Evolutionary conservation across 2,329 filamentous ascomycete genomes (phyloP).

Genomic region (Botrytis pseudocinerea): DNA sequence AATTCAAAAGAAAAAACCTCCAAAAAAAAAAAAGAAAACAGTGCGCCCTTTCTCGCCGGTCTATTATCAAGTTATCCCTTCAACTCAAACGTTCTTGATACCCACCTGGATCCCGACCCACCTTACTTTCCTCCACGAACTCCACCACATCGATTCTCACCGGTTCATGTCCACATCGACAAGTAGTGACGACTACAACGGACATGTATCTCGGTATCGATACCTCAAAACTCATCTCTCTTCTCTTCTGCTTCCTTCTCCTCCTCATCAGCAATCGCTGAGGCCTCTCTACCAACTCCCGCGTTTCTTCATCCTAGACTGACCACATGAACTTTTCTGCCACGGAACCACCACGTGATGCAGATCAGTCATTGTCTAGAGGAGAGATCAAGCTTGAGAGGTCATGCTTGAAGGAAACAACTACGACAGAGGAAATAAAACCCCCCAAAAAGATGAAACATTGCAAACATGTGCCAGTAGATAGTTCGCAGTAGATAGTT

Average conservation of each 20-base stretch:
- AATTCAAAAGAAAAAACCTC: background rate
- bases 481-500: background rate
- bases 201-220: conserved; percentile 8
- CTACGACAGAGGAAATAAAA: background rate
- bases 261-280: background rate
- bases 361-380: background rate
- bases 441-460: too few species aligned
- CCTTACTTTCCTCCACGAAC: too few species aligned
- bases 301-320: background rate
- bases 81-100: background rate
- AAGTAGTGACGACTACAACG: conserved; percentile 18
- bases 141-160: background rate
- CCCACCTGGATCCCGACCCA: background rate
- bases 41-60: background rate
- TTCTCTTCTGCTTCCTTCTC: background rate
- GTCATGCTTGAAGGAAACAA: background rate
- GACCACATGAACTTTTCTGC: rapidly evolving
- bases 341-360: background rate
- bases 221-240: background rate
- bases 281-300: background rate
- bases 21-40: too few species aligned
- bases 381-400: background rate
- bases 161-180: background rate
- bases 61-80: background rate
- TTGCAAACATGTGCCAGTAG: background rate